These are phyloP conservation scores for Fraxinus paxiana DNA, from an alignment of 305 asterid species.

Conservation along the genomic window DNA sequence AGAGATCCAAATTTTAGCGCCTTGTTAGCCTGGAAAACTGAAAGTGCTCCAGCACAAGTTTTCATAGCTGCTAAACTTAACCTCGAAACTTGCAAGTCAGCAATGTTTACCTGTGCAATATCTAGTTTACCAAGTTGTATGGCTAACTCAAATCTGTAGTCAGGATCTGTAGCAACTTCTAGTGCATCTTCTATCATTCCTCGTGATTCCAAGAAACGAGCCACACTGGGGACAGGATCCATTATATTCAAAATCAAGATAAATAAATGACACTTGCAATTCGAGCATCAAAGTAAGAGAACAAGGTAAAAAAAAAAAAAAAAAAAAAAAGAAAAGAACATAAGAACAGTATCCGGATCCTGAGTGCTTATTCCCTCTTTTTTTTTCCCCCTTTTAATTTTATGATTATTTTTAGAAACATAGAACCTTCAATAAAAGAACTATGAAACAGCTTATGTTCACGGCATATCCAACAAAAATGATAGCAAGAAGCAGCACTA, in stretches of 20 bases:
- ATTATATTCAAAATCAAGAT: neutral
- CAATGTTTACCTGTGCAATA: slow-evolving; percentile 67
- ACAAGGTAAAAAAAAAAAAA: neutral
- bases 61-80: neutral
- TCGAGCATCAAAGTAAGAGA: neutral
- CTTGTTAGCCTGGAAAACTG: neutral
- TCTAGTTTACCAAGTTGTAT: slow-evolving; percentile 84
- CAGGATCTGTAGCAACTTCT: slow-evolving; percentile 89
- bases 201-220: slow-evolving; percentile 95
- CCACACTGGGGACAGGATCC: slow-evolving; percentile 42
- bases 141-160: slow-evolving; percentile 95
- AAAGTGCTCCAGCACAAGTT: neutral
- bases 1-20: neutral
- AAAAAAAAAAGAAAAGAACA: neutral
- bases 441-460: neutral
- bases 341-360: neutral
- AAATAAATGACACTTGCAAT: neutral
- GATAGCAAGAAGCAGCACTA: neutral
- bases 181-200: slow-evolving; percentile 92
- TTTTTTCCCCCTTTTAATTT: neutral
- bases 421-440: neutral
- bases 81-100: slow-evolving; percentile 17
- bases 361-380: neutral
- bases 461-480: neutral
- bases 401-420: neutral